Base-by-base conservation (phyloP, 2,329 filamentous ascomycete genomes). In the Botrytis sinoallii region DNA sequence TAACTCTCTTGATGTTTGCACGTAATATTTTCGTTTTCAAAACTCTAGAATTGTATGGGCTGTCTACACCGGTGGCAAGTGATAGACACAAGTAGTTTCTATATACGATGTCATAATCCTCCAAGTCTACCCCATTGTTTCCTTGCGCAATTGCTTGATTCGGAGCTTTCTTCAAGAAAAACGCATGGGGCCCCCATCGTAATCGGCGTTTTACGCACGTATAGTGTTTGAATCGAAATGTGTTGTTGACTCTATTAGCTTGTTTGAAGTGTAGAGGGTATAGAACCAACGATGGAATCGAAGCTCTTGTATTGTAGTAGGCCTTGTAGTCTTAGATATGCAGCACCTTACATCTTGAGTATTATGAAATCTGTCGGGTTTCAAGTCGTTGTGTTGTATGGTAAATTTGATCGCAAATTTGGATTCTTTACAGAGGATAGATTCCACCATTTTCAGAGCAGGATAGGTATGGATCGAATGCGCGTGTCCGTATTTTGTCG, bases 21-120 rank as follows among this genome's bases (percentile, higher is more conserved):
- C 3, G 1, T 18, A 3, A 16, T 29, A 7, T 55, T 29, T 14
- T 55, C n/a, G 12, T 55, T 29, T 55, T 6, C 14, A 4, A 55
- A 29, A 0, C 0, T 14, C 2, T 1, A 29, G n/a, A 16, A 18
- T 55, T 18, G n/a, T 9, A 9, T 9, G 12, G 8, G 52, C 8
- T 3, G 14, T 7, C 5, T 25, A 5, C 9, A 35, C 29, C 29
- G 1, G 1, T 35, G 16, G 29, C 55, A 35, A 35, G 55, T 59
- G 55, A 22, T 32, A 22, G 14, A 59, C 55, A 32, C 16, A 32
- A 59, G 55, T 29, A 18, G 5, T 18, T 55, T 29, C n/a, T 5
- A 55, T 18, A n/a, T 29, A 18, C n/a, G 7, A 8, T 55, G 52
- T 4, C 25, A 55, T 29, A 16, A 55, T 29, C 14, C 3, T n/a